Evolutionary conservation across 2,329 filamentous ascomycete genomes (phyloP), one percentile per base, ranked within the genome.

Genomic region (Ophiocordyceps camponoti-floridani): DNA sequence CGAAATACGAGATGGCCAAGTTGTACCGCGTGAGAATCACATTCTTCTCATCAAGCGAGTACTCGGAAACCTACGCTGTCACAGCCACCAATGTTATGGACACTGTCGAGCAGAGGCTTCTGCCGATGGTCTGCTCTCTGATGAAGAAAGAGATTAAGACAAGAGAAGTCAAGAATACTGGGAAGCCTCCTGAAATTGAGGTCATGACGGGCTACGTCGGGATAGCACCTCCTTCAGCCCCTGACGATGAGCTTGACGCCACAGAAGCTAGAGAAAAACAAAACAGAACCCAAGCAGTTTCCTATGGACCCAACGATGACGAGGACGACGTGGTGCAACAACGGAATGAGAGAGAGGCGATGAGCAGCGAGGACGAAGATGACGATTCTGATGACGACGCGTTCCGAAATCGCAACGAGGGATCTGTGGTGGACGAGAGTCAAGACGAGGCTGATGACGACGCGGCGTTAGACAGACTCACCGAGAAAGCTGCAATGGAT

Each of bases 231-330:
- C 4, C 13, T 12, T 14, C 5, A 37, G 33, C 14, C 33, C 13
- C 8, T 27, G 85, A 79, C 41, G 88, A 91, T 45, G 79, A 78
- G 46, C 23, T 23, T 23, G 84, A 93, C 56, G 85, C 75, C 43
- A 88, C 78, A 4, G 77, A 73, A 49, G 77, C 76, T 52, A 93
- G 86, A 64, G 73, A 79, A 55, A 77, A 74, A 53, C 76, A 78
- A 41, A 91, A 94, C 58, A 79, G 84, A 38, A 69, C 73, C 44
- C 84, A 94, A 61, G 84, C 82, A 28, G 79, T 89, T 2, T 91
- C 86, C 13, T 96, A 95, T 53, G 89, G 86, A 37, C 84, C 81
- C 31, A 93, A 94, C 42, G 91, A 96, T 56, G 88, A 94, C 5
- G 89, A 89, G 4, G 91, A 96, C 56, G 75, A 85, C 51, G 79